Conservation (phyloP, 2,329 filamentous ascomycete species). For the Diplocarpon rosae region DNA sequence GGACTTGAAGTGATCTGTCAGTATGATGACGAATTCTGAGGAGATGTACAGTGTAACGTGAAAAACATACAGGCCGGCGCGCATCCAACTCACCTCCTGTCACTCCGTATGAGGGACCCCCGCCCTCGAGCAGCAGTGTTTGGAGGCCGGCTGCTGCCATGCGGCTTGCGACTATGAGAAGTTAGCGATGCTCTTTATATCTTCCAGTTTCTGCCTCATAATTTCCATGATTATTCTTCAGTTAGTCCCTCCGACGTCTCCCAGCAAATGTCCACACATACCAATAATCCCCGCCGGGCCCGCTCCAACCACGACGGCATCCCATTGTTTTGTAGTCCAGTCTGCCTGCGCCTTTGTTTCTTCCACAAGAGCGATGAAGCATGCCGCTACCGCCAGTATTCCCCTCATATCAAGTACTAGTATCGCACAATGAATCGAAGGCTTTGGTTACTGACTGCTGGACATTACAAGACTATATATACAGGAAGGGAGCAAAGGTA, state of each 20-base stretch:
- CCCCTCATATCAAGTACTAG: too few species aligned
- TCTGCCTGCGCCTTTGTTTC: slow-evolving; percentile 2
- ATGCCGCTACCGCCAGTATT: too few species aligned
- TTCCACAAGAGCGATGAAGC: background rate
- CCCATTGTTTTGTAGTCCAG: slow-evolving; percentile 17
- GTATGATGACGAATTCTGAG: background rate
- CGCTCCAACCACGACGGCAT: slow-evolving; percentile 36
- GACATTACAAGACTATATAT: too few species aligned
- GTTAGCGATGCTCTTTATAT: background rate
- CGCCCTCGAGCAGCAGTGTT: slow-evolving; percentile 41
- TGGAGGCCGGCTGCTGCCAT: slow-evolving; percentile 40
- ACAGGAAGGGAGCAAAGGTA: too few species aligned
- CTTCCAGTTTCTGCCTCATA: too few species aligned
- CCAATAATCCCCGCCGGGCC: slow-evolving; percentile 41
- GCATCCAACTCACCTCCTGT: slow-evolving; percentile 34
- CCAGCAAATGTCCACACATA: slow-evolving; percentile 1
- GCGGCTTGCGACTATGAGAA: slow-evolving; percentile 5
- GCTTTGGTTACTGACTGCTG: too few species aligned
- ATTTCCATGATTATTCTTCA: background rate
- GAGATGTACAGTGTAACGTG: background rate
- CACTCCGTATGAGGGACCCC: slow-evolving; percentile 38
- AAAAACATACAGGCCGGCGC: slow-evolving; percentile 26
- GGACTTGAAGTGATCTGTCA: slow-evolving; percentile 8
- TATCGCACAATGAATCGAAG: too few species aligned
- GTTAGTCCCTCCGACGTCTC: background rate